A percentile compares a stretch with the other conserved stretches of the same genome.
Conservation (phyloP, 2,329 filamentous ascomycete genomes). For the Aureobasidium zeae region DNA sequence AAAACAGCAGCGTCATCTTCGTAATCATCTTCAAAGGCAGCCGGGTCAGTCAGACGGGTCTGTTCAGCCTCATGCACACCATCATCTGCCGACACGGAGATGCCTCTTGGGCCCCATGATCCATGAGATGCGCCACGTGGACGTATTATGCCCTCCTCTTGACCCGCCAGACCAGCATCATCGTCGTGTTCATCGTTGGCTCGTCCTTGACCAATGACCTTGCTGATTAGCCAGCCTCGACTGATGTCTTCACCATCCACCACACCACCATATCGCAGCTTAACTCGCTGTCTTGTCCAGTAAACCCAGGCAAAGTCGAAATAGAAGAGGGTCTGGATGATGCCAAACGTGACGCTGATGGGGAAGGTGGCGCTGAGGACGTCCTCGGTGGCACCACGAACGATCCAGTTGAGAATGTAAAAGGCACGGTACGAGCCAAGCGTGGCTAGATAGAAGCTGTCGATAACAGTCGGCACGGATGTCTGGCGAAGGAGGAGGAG, state of each 20-base stretch:
- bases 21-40: conserved; percentile 14
- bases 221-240: conserved; percentile 72
- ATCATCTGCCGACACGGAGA: conserved; percentile 53
- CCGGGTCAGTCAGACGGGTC: conserved; percentile 12
- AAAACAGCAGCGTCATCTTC: conserved; percentile 14
- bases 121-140: conserved; percentile 27
- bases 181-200: conserved; percentile 33
- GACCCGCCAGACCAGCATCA: conserved; percentile 43
- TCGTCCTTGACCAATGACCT: conserved; percentile 60
- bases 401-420: conserved; percentile 88
- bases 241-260: conserved; percentile 84
- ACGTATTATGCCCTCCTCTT: conserved; percentile 25
- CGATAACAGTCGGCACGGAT: conserved; percentile 89
- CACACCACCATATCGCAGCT: conserved; percentile 77
- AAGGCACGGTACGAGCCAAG: conserved; percentile 80
- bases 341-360: conserved; percentile 73
- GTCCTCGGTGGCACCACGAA: conserved; percentile 39
- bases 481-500: conserved; percentile 86
- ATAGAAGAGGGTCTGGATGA: conserved; percentile 84
- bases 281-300: conserved; percentile 84
- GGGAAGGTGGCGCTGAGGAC: conserved; percentile 44
- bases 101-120: conserved; percentile 47
- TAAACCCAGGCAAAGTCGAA: conserved; percentile 96
- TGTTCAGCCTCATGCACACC: conserved; percentile 30
- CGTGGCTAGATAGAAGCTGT: conserved; percentile 87